These are phyloP conservation scores for Termitomyces sp. DNA, from an alignment of 768 basidiomycete species.

Conservation along the genomic window DNA sequence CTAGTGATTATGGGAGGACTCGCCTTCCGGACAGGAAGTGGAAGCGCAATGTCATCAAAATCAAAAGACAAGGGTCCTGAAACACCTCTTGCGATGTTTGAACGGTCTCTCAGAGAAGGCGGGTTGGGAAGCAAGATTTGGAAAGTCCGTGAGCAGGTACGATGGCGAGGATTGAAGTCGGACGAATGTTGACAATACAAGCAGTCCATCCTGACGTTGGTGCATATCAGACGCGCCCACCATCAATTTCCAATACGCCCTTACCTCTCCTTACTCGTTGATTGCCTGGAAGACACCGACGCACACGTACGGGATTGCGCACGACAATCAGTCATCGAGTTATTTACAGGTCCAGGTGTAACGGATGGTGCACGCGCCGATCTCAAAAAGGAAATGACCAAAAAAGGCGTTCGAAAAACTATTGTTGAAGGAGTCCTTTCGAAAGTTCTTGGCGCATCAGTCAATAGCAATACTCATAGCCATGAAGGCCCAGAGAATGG, in stretches of 20 bases:
- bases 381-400: slow-evolving; percentile 86
- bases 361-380: slow-evolving; percentile 87
- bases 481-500: slow-evolving; percentile 58
- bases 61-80: slow-evolving; percentile 59
- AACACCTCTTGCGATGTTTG: slow-evolving; percentile 63
- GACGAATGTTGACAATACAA: neutral
- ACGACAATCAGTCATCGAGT: slow-evolving; percentile 69
- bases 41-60: slow-evolving; percentile 37
- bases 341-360: slow-evolving; percentile 81
- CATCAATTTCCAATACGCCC: slow-evolving; percentile 75
- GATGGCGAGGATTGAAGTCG: slow-evolving; percentile 14
- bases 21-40: slow-evolving; percentile 53
- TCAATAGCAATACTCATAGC: slow-evolving; percentile 39
- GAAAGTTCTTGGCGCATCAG: slow-evolving; percentile 49
- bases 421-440: slow-evolving; percentile 77
- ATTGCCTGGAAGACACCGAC: slow-evolving; percentile 86
- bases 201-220: slow-evolving; percentile 61
- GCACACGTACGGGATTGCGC: slow-evolving; percentile 85
- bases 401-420: slow-evolving; percentile 81
- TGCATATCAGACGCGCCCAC: slow-evolving; percentile 66
- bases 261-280: slow-evolving; percentile 76
- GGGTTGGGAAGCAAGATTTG: slow-evolving; percentile 79
- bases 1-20: slow-evolving; percentile 71
- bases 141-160: slow-evolving; percentile 83
- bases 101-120: slow-evolving; percentile 62